phyloP scores from a whole-genome alignment of 2,329 filamentous ascomycete genomes.

The Arthrobotrys sphaeroides region DNA sequence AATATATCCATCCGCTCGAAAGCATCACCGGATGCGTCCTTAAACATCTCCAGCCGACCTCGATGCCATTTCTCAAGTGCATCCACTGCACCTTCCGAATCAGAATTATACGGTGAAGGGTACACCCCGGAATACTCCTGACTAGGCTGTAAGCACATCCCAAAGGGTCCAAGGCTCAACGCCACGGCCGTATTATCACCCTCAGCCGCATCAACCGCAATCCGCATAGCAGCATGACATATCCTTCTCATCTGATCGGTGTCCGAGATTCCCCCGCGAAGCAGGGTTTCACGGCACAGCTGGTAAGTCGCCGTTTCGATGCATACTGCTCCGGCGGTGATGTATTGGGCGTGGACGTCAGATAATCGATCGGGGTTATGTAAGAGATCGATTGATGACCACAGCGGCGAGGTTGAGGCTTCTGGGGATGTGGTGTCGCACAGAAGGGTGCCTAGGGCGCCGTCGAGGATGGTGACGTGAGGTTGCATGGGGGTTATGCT shows the following conservation, averaged over 20 bases:
- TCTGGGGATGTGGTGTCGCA: conserved; percentile 51
- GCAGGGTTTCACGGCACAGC: conserved; percentile 30
- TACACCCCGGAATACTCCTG: conserved; percentile 46
- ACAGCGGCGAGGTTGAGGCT: conserved; percentile 33
- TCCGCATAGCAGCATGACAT: conserved; percentile 19
- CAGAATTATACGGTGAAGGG: conserved; percentile 27
- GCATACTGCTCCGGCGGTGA: conserved; percentile 15
- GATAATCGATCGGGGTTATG: conserved; percentile 18
- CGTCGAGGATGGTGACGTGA: conserved; percentile 37
- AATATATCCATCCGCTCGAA: conserved; percentile 19
- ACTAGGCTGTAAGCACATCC: conserved; percentile 29
- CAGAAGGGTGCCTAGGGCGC: conserved; percentile 36
- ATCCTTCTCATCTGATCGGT: conserved; percentile 14
- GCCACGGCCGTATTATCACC: background rate
- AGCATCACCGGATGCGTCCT: background rate
- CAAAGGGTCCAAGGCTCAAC: conserved; percentile 38
- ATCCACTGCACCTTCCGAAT: background rate
- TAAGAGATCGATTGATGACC: conserved; percentile 28
- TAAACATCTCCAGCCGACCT: conserved; percentile 16
- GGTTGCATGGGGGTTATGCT: no score
- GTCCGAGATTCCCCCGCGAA: conserved; percentile 21
- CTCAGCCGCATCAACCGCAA: conserved; percentile 18
- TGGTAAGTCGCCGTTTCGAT: conserved; percentile 44
- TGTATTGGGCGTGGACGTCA: conserved; percentile 29
- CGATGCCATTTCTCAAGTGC: conserved; percentile 33